Evolutionary conservation across 768 basidiomycete genomes (phyloP), one percentile per base, ranked within the genome.

Genomic region (Rhizopogon rudus): DNA sequence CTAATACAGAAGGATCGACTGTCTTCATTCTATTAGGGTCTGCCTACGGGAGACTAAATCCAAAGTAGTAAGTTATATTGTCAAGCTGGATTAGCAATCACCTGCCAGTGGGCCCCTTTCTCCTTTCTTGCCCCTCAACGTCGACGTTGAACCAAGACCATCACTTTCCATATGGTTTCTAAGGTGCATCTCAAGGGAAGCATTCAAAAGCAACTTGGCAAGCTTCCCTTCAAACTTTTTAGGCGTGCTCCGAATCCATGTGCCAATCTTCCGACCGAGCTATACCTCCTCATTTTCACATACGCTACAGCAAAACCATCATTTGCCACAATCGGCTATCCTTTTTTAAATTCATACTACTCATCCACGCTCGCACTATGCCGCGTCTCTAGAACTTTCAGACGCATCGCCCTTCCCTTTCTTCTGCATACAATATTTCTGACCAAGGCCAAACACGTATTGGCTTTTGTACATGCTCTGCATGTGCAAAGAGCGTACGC

Each of bases 341-440:
- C 31, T 7, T 33, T 2, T 25, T 25, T 25, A 29, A 50, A 57
- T 46, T 20, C 51, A 5, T 33, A 33, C 10, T 66, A 65, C 46
- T 51, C 59, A 28, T 68, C 65, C 14, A 69, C 70, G 3, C 41
- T 65, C 25, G 55, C 69, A 6, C 63, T 78, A 10, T 65, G 69
- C 33, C 60, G 55, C 14, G 75, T 75, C 14, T 77, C 73, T 6
- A 62, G 61, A 43, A 50, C 50, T 20, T 46, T 75, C 25, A 69
- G 74, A 13, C 65, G 58, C 16, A 61, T 61, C 20, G 60, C 67
- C 28, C 76, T 78, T 70, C 73, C 69, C 41, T 57, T 65, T 51
- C 65, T 78, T 46, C 68, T 77, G 10, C 67, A 72, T 53, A 75
- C 71, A 16, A 71, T 78, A 3, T 53, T 74, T 28, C 66, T 77